phyloP scores from a whole-genome alignment of 495 filamentous ascomycete genomes.

The Ramalina peruviana region DNA sequence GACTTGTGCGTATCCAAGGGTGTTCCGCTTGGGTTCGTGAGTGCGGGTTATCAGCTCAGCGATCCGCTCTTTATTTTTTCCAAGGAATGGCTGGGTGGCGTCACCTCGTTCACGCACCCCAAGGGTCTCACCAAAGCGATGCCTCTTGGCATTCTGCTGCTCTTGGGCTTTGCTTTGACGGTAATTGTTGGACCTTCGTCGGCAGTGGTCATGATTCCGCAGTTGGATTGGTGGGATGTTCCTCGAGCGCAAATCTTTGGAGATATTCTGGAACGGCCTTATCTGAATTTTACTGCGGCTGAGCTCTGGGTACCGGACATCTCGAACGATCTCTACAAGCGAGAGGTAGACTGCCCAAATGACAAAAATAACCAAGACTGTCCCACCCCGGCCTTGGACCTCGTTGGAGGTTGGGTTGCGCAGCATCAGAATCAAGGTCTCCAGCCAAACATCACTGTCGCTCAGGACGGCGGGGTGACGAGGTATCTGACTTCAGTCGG shows the following conservation, averaged over 20 bases:
- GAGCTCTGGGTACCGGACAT: conserved; percentile 8
- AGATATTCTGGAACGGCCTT: conserved; percentile 1
- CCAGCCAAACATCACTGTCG: conserved; percentile 6
- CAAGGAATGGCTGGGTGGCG: conserved; percentile 4
- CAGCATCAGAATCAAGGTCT: conserved; percentile 4
- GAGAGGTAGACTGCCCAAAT: background rate
- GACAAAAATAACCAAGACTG: background rate
- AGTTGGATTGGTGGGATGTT: conserved; percentile 9
- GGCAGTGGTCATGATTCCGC: conserved; percentile 7
- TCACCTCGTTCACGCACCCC: background rate
- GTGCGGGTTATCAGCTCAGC: conserved; percentile 2
- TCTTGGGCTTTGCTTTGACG: conserved; percentile 3
- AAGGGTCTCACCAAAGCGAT: background rate
- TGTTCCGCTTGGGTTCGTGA: conserved; percentile 7
- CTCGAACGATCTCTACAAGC: conserved; percentile 3
- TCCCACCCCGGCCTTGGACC: background rate
- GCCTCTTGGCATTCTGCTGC: background rate
- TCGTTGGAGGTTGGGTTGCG: background rate
- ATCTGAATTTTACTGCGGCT: conserved; percentile 2
- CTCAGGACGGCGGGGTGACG: background rate
- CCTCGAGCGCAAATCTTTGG: conserved; percentile 1
- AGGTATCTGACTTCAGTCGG: conserved; percentile 7
- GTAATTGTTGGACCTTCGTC: conserved; percentile 6
- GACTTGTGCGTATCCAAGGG: conserved; percentile 2
- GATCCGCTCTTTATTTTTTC: background rate